Base-by-base conservation (phyloP, 1,139 yeast species). In the Magnusiomyces suaveolens region DNA sequence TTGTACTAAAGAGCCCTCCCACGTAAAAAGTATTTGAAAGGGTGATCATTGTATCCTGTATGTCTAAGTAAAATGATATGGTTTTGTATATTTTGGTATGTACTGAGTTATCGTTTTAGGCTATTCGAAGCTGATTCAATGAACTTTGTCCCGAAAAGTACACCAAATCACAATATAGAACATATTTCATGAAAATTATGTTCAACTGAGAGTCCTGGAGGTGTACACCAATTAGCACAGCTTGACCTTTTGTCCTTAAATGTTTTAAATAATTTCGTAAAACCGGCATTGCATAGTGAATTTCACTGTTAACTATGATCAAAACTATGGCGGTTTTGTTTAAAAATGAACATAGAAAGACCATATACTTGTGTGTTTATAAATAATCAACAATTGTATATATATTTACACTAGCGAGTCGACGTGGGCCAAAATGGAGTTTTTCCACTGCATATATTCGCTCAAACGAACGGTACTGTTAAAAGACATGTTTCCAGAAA, bases 1-100 rank as follows among this genome's bases (percentile, higher is more conserved):
- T 2, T 68, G 74, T 50, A 87, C 89, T 2, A 77, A 77, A 43
- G 66, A 69, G 43, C 66, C 76, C 32, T 74, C 75, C 4, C 62
- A 64, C 46, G 77, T 76, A n/a, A 75, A 76, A 33, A 83, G 80
- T 62, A 72, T 76, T 58, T 76, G 75, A 66, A 84, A 82, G 67
- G 68, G 84, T 60, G 76, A 74, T 62, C 80, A 69, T 59, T 61
- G 72, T 51, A 56, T 73, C 59, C 76, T 76, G 25, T 66, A 66
- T 54, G 60, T 60, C 51, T 63, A 51, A 53, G 32, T 23, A 46
- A n/a, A n/a, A n/a, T n/a, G n/a, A n/a, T n/a, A n/a, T n/a, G n/a
- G n/a, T n/a, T n/a, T n/a, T n/a, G n/a, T n/a, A n/a, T n/a, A n/a
- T n/a, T n/a, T n/a, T n/a, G n/a, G n/a, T n/a, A n/a, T n/a, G n/a